These are phyloP conservation scores for Penicillium atrosanguineum DNA, from an alignment of 495 filamentous ascomycete genomes.

Conservation along the genomic window DNA sequence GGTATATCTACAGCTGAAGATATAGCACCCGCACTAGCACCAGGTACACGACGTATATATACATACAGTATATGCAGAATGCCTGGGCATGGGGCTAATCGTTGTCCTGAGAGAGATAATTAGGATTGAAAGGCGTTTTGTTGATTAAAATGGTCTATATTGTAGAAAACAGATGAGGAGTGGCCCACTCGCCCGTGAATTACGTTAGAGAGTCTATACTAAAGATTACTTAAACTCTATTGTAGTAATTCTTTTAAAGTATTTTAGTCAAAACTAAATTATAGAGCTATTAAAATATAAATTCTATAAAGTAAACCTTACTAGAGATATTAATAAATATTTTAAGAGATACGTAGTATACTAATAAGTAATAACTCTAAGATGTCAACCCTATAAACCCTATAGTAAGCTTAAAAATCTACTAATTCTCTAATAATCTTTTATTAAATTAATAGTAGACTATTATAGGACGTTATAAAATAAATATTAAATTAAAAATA, in stretches of 20 bases:
- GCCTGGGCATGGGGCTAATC: no score
- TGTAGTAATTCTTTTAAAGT: neutral
- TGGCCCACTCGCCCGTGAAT: no score
- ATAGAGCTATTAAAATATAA: neutral
- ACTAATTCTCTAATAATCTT: neutral
- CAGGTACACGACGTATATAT: no score
- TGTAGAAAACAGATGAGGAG: no score
- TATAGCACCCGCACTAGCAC: no score
- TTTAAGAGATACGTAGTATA: neutral
- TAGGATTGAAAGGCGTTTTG: conserved; percentile 14
- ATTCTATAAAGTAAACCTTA: neutral
- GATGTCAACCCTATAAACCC: neutral
- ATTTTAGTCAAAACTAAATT: neutral
- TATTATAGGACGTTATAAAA: neutral
- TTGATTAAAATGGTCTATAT: no score
- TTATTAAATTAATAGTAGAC: neutral
- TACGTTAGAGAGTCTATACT: no score
- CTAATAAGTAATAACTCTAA: neutral
- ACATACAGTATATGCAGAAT: no score
- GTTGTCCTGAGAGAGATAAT: no score
- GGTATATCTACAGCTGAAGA: no score
- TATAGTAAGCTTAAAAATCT: neutral
- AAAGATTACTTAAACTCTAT: neutral
- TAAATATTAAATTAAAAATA: neutral
- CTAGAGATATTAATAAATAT: neutral